Base-by-base conservation (phyloP, 495 filamentous ascomycete genomes). In the Thermothielavioides terrestris region DNA sequence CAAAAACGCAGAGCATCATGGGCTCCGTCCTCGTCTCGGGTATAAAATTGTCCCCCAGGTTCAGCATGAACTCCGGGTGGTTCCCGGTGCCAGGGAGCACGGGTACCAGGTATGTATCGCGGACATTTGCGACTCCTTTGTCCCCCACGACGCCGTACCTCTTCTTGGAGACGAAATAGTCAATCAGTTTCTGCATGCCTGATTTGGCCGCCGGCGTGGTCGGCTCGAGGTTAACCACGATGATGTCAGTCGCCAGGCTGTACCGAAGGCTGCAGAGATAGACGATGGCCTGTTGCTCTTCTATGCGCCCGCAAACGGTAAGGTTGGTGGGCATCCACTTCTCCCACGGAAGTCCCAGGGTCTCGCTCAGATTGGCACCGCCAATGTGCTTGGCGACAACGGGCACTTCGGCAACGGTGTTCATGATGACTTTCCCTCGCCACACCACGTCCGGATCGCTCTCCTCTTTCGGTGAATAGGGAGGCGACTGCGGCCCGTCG, bases 201-300 rank as follows among this genome's bases (percentile, higher is more conserved):
- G 79, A 68, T 30, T 64, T 68, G 0, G 75, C 68, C 1, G 67
- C 58, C 34, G 80, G 72, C 4, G 71, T 71, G 20, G 70, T 64
- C 8, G 80, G 77, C 37, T 73, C 77, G 30, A 94, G 66, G 26
- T 76, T 78, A 21, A 89, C 77, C 18, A 89, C 80, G 0, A 82
- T 71, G 3, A 91, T 72, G 60, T 95, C 89, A 3, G 83, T 85
- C 12, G 79, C 80, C 20, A 73, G 68, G 61, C 80, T 88, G 57
- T 82, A 88, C 22, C 84, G 75, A 26, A 94, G 70, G 22, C 86
- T 80, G 57, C 86, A 92, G 3, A 98, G 81, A 63, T 98, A 98
- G 34, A 88, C 84, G 52, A 86, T 85, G 17, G 89, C 92, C 27
- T 84, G 80, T 49, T 82, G 75, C 49, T 83, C 79, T 15, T 83